Percentiles rank a stretch among this genome's conserved stretches.
These are phyloP conservation scores for Malassezia equina DNA, from an alignment of 1,284 basidiomycete genomes.

Conservation along the genomic window DNA sequence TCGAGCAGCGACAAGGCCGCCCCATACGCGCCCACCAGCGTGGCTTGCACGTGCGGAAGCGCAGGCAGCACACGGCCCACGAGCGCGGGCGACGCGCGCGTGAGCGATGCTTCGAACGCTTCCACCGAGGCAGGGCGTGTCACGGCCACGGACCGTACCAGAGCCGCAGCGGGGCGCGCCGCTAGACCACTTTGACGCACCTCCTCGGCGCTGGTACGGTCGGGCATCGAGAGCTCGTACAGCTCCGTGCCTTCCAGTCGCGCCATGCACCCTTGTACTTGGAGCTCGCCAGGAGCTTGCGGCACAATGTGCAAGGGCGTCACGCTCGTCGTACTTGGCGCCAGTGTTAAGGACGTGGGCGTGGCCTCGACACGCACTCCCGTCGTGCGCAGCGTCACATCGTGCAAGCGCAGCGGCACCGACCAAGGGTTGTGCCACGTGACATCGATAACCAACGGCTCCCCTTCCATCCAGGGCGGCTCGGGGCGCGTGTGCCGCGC, in stretches of 20 bases:
- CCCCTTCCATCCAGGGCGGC: constrained; percentile 68
- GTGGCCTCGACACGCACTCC: constrained; percentile 66
- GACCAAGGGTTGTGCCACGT: constrained; percentile 81
- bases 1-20: constrained; percentile 86
- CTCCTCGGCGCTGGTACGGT: constrained; percentile 53
- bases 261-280: constrained; percentile 66
- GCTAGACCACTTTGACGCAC: constrained; percentile 54
- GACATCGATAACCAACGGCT: constrained; percentile 68
- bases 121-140: background rate
- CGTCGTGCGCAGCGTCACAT: constrained; percentile 67
- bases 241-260: constrained; percentile 62
- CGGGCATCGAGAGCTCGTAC: background rate
- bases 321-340: constrained; percentile 64
- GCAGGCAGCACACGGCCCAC: constrained; percentile 68
- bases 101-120: background rate
- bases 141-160: constrained; percentile 4
- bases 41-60: constrained; percentile 73
- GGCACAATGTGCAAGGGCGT: constrained; percentile 64
- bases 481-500: constrained; percentile 39
- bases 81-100: constrained; percentile 46
- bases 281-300: constrained; percentile 58
- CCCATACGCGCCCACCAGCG: constrained; percentile 74
- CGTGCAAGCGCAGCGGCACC: constrained; percentile 76
- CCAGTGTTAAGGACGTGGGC: constrained; percentile 56
- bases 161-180: constrained; percentile 50